These are phyloP conservation scores for Alternaria longipes DNA, from an alignment of 2,329 filamentous ascomycete genomes.

Conservation along the genomic window DNA sequence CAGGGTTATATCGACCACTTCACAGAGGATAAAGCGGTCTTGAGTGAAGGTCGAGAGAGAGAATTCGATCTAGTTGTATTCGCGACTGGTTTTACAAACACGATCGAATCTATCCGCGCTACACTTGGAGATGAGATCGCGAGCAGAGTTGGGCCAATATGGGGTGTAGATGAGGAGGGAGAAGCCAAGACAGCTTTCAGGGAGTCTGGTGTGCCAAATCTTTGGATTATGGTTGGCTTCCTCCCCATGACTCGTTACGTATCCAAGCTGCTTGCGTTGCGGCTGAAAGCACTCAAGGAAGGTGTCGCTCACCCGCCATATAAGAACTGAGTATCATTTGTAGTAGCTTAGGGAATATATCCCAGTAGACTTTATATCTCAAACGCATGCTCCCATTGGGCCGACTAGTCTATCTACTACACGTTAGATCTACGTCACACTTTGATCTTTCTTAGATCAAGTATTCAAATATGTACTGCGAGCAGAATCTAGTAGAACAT, in stretches of 20 bases:
- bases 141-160: conserved; percentile 62
- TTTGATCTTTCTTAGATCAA: too few relatives aligned
- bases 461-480: too few relatives aligned
- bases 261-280: conserved; percentile 17
- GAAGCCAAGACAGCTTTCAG: conserved; percentile 33
- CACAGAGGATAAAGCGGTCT: conserved; percentile 52
- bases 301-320: conserved; percentile 6
- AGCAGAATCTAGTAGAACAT: too few relatives aligned
- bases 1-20: conserved; percentile 63
- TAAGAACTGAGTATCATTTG: background rate
- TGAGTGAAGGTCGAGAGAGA: conserved; percentile 64
- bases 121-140: conserved; percentile 72
- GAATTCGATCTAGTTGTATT: conserved; percentile 69
- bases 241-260: conserved; percentile 9
- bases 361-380: too few relatives aligned
- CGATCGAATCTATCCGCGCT: conserved; percentile 67
- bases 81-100: conserved; percentile 68
- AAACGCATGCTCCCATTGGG: too few relatives aligned
- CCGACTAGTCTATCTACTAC: too few relatives aligned
- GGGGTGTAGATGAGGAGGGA: conserved; percentile 49
- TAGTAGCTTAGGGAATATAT: background rate
- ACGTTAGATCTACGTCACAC: too few relatives aligned
- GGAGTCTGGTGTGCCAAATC: conserved; percentile 17
- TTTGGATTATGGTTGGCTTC: conserved; percentile 17
- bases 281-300: conserved; percentile 14